A percentile compares a stretch with the other conserved stretches of the same genome.
These are phyloP conservation scores for Plasmodium berghei DNA, from an alignment of 169 alveolate genomes.

Conservation along the genomic window DNA sequence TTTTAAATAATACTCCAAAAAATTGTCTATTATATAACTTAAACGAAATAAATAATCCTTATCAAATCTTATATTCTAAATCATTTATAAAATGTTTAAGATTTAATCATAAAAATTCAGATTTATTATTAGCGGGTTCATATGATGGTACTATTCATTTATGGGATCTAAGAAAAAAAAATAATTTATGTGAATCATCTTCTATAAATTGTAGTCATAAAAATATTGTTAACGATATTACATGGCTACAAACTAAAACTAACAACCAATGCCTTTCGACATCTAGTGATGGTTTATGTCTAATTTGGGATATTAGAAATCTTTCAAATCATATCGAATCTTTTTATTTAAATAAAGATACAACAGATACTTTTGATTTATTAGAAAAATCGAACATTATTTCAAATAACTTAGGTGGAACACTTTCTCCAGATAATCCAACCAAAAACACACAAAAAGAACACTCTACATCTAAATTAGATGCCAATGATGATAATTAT, in stretches of 20 bases:
- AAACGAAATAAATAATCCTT: conserved; percentile 54
- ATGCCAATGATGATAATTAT: neutral
- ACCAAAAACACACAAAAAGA: neutral
- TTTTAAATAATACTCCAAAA: conserved; percentile 44
- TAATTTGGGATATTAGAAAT: conserved; percentile 68
- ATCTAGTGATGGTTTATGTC: conserved; percentile 66
- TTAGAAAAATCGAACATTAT: conserved; percentile 27
- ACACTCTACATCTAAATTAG: neutral
- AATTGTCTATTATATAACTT: conserved; percentile 57
- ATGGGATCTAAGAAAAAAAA: conserved; percentile 74
- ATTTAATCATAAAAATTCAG: conserved; percentile 74
- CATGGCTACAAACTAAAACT: conserved; percentile 71
- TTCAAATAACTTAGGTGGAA: neutral
- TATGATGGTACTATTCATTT: conserved; percentile 63
- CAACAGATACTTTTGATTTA: conserved; percentile 21
- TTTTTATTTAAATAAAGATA: conserved; percentile 41
- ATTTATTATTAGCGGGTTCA: conserved; percentile 56
- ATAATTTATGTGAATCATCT: conserved; percentile 62
- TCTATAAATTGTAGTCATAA: conserved; percentile 56
- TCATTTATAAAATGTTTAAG: conserved; percentile 61
- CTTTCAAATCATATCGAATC: conserved; percentile 48
- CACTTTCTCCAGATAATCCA: neutral
- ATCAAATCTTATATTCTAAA: conserved; percentile 58
- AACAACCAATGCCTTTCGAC: conserved; percentile 56
- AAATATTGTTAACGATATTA: conserved; percentile 49